Base-by-base conservation (phyloP, 768 basidiomycete genomes). In the Leccinellum rugosiceps region DNA sequence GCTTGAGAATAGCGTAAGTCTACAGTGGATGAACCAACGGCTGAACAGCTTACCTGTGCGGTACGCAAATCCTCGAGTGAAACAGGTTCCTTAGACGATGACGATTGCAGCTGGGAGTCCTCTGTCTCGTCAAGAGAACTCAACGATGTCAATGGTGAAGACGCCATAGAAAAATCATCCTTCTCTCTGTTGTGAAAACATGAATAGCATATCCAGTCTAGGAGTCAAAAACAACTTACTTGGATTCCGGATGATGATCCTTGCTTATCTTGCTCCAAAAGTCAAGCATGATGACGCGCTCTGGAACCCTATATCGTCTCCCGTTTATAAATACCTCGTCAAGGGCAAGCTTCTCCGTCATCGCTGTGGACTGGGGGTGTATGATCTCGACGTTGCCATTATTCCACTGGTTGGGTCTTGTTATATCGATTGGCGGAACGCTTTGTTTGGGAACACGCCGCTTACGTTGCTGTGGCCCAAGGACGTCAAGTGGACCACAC, bases 331-430 rank as follows among this genome's bases (percentile, higher is more conserved):
- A 75, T 23, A 94, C 86, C 64, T 95, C 93, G 62, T 94, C 92
- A 15, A 88, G 83, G 32, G 80, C 69, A 46, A 88, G 77, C 61
- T 79, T 85, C 38, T 73, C 72, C 9, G 75, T 64, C 43, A 78
- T 68, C 14, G 78, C 74, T 41, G 78, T 67, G 35, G 77, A 76
- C 61, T 88, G 85, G 13, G 85, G 80, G 35, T 90, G 88, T 14
- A 91, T 82, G 60, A 98, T 78, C 62, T 94, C 88, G 63, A 98
- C 88, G 68, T 93, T 93, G 50, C 95, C 96, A 65, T 96, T 97
- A 74, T 98, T 98, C 65, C 78, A 83, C 61, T 88, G 83, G 41
- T 80, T 81, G 15, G 83, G 81, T 61, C 83, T 84, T n/a, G 81
- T 83, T 50, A 98, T 81, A 58, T 92, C 88, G 65, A 96, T 83